Conservation (phyloP, 768 basidiomycete genomes). For the Cyathus striatus region DNA sequence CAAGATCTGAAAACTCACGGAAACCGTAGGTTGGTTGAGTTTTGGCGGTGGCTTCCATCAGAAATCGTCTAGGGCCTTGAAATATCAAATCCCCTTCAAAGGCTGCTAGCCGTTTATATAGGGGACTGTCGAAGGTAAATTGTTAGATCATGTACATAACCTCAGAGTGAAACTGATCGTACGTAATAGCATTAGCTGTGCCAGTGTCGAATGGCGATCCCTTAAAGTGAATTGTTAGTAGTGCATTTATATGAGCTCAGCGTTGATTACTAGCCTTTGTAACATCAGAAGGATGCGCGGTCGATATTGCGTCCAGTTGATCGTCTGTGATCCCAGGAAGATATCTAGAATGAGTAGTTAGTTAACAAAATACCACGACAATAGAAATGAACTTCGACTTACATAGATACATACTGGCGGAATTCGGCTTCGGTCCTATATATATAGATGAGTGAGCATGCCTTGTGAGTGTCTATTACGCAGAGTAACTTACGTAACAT, state of each 20-base stretch:
- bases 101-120: conserved; percentile 20
- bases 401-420: conserved; percentile 11
- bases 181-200: conserved; percentile 13
- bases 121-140: conserved; percentile 19
- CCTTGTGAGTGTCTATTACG: conserved; percentile 9
- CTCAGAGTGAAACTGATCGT: background rate
- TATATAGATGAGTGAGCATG: conserved; percentile 5
- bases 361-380: too few species aligned
- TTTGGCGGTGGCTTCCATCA: conserved; percentile 19
- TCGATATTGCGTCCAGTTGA: conserved; percentile 10
- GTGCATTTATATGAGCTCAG: background rate
- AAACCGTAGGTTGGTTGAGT: conserved; percentile 27
- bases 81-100: conserved; percentile 27
- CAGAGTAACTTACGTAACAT: conserved; percentile 15
- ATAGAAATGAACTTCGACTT: background rate
- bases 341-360: conserved; percentile 6
- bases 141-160: background rate
- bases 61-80: conserved; percentile 27
- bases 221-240: background rate
- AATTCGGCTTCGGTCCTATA: conserved; percentile 13
- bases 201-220: conserved; percentile 21
- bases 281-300: conserved; percentile 15
- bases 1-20: conserved; percentile 18
- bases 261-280: conserved; percentile 7
- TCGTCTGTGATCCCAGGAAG: conserved; percentile 5